phyloP scores from a whole-genome alignment of 352 stramenopile species.

The Peronospora farinosa region DNA sequence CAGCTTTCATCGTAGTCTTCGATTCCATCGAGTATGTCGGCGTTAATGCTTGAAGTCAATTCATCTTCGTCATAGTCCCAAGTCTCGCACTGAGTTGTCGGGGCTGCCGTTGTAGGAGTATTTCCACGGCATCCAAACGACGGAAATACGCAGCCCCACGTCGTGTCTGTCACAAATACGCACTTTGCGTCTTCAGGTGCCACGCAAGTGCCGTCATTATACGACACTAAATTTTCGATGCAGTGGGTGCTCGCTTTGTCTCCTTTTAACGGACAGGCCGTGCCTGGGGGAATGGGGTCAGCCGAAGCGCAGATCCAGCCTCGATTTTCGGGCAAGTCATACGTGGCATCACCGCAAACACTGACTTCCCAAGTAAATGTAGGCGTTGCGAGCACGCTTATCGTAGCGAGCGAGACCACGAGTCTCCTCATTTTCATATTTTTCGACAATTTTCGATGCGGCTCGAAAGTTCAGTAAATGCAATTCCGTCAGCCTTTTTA shows the following conservation, averaged over 20 bases:
- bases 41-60: conserved; percentile 6
- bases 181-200: conserved; percentile 41
- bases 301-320: conserved; percentile 44
- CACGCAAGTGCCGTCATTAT: conserved; percentile 23
- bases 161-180: conserved; percentile 29
- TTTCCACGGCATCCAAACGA: conserved; percentile 18
- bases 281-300: conserved; percentile 20
- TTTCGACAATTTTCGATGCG: no score
- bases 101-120: conserved; percentile 5
- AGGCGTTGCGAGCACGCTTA: conserved; percentile 7
- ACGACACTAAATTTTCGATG: conserved; percentile 4
- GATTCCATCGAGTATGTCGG: conserved; percentile 19
- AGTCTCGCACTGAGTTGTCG: conserved; percentile 16
- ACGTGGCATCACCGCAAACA: conserved; percentile 43
- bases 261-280: conserved; percentile 34
- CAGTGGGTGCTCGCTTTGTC: conserved; percentile 37
- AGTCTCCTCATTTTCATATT: conserved; percentile 5
- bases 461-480: no score
- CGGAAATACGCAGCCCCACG: conserved; percentile 36
- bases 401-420: background rate
- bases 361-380: conserved; percentile 28
- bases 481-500: no score
- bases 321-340: conserved; percentile 28
- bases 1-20: conserved; percentile 24
- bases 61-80: conserved; percentile 24